Evolutionary conservation across 345 rosid genomes (phyloP), one percentile per base, ranked within the genome.

Genomic region (Rhodomyrtus tomentosa): DNA sequence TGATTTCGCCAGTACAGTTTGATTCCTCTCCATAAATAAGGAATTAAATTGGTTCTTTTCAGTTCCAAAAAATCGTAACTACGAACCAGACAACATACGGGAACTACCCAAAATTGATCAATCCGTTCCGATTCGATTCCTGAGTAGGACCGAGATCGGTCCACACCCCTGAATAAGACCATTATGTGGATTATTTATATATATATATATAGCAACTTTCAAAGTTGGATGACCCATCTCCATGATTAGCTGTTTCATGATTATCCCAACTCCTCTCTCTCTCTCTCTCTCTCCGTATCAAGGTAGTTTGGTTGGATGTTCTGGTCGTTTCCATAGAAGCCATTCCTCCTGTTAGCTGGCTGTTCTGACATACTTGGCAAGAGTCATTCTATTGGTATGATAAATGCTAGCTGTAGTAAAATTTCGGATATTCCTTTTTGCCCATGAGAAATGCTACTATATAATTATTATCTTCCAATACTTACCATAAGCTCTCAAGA

Each of bases 61-160:
- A 0, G 0, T 59, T 59, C 21, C 10, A 14, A 29, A 50, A 14
- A 14, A 12, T 14, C 4, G 16, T 14, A 50, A 50, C 0, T 50
- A 6, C 18, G 24, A 53, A 53, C 7, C 3, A 3, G 24, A 53
- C 22, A 7, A 18, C 40, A 3, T 5, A 2, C 0, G 1, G 0
- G 24, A 32, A 32, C 12, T 9, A 15, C 24, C 3, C 7, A 32
- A 9, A 32, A 68, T 8, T 32, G 12, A 42, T 1, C 5, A 0
- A 9, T 62, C 29, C 1, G 0, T 15, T 29, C 0, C 3, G 2
- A 3, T 59, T 1, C 1, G 10, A 4, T 59, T 29, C 5, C 1
- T 6, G 6, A 68, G 22, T 32, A 32, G 13, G 24, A 68, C 3
- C 0, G 13, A 1, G 24, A 68, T 1, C 3, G 42, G 32, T 32